These are phyloP conservation scores for Dryas octopetala DNA, from an alignment of 306 rosid species.

Conservation along the genomic window DNA sequence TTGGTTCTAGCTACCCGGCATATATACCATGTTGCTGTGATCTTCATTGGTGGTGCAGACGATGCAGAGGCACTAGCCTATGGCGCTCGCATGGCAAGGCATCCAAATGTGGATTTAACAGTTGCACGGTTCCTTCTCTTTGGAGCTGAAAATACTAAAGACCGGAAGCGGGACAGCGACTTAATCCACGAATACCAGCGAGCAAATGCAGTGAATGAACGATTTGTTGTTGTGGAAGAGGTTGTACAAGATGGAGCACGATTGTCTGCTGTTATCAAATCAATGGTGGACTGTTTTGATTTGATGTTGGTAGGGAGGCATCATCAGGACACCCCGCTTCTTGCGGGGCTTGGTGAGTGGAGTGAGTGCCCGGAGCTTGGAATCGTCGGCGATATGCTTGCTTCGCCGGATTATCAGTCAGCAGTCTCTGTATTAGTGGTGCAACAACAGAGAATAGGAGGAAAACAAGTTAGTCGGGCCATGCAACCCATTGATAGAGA, in stretches of 20 bases:
- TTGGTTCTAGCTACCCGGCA: conserved; percentile 26
- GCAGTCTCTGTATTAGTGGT: conserved; percentile 60
- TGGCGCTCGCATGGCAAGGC: conserved; percentile 56
- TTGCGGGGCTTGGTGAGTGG: conserved; percentile 56
- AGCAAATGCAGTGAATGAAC: conserved; percentile 36
- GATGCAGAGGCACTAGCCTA: conserved; percentile 70
- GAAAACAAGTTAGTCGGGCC: conserved; percentile 14
- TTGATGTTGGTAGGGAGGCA: conserved; percentile 56
- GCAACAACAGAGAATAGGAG: conserved; percentile 61
- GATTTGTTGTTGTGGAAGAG: conserved; percentile 59
- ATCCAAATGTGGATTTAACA: conserved; percentile 43
- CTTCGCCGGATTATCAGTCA: conserved; percentile 48
- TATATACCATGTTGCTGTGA: conserved; percentile 42
- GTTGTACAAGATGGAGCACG: conserved; percentile 61
- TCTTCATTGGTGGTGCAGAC: conserved; percentile 70
- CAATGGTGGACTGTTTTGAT: conserved; percentile 59
- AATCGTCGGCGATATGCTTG: conserved; percentile 62
- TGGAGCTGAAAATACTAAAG: conserved; percentile 54
- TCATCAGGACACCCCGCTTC: conserved; percentile 39
- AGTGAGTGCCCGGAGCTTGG: conserved; percentile 68
- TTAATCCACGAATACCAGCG: conserved; percentile 52
- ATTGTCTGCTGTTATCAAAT: conserved; percentile 33
- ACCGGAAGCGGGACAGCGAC: conserved; percentile 50
- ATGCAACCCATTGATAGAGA: conserved; percentile 15
- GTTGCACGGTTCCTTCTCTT: conserved; percentile 57